Percentiles rank a stretch among this genome's conserved stretches.
These are phyloP conservation scores for Daldinia decipiens DNA, from an alignment of 495 filamentous ascomycete genomes.

Conservation along the genomic window DNA sequence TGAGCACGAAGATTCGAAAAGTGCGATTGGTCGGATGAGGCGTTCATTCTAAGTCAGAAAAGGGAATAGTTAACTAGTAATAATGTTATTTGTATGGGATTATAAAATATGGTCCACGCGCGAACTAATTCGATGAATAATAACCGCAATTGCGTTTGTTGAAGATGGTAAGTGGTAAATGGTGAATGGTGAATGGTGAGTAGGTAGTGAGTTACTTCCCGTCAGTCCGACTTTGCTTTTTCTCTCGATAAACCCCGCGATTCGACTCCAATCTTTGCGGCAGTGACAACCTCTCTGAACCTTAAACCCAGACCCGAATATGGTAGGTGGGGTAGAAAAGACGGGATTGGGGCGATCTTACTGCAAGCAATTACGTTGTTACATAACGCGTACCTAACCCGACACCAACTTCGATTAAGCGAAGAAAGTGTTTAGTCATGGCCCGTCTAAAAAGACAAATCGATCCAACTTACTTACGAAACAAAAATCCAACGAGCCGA, in stretches of 20 bases:
- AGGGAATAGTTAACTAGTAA: background rate
- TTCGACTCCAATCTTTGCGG: slow-evolving; percentile 7
- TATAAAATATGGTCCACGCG: background rate
- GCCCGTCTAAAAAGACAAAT: slow-evolving; percentile 30
- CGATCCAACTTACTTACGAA: slow-evolving; percentile 35
- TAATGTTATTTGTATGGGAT: background rate
- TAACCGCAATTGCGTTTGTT: slow-evolving; percentile 19
- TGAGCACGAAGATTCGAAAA: slow-evolving; percentile 63
- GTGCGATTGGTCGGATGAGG: slow-evolving; percentile 42
- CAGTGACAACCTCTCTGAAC: background rate
- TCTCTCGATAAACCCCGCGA: slow-evolving; percentile 28
- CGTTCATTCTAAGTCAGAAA: slow-evolving; percentile 38
- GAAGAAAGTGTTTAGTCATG: slow-evolving; percentile 29
- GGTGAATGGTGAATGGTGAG: background rate
- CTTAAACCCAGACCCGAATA: background rate
- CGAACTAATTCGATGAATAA: slow-evolving; percentile 7
- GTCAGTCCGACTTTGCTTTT: slow-evolving; percentile 15
- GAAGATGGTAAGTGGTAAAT: slow-evolving; percentile 16
- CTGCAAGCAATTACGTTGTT: slow-evolving; percentile 15
- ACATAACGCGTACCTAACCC: background rate
- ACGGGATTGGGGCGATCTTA: slow-evolving; percentile 6
- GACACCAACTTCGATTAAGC: slow-evolving; percentile 1
- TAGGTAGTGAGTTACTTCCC: slow-evolving; percentile 29
- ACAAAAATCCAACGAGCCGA: slow-evolving; percentile 10
- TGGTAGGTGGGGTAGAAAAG: slow-evolving; percentile 10